Base-by-base conservation (phyloP, 2,329 filamentous ascomycete species). In the Stachybotrys chartarum region DNA sequence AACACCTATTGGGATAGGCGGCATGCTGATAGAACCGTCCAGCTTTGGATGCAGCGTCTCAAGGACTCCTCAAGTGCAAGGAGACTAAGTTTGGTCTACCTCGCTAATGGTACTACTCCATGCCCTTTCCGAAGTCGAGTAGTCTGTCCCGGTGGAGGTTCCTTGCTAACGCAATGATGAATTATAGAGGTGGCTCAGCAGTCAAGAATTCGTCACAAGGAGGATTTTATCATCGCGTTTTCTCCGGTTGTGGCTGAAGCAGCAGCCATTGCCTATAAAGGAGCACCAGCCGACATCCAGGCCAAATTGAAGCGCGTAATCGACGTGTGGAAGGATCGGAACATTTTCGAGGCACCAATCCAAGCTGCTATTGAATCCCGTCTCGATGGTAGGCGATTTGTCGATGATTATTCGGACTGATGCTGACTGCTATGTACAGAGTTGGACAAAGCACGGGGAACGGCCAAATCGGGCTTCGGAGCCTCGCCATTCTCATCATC, bases 241-340 rank as follows among this genome's bases (percentile, higher is more conserved):
- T 88, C 93, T 50, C 92, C 94, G 5, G 82, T 96, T 62, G 89
- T 99, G 59, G 90, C 90, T 18, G 94, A 99, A 70, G 93, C 91
- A n/a, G 87, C 88, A 10, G 81, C 90, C 14, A 79, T 83, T n/a
- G 93, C 94, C 45, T 99, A 97, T 71, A 96, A 93, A 71, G 91
- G 91, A 58, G 87, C 91, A 1, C 85, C 90, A 7, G 81, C 85
- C 44, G 93, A 99, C 53, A 84, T 96, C 31, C 94, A 97, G 69
- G 82, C 83, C 56, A 97, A 97, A 70, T 78, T 99, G 44, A 83
- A 88, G 58, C 83, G 94, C 35, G 93, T 97, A 1, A 84, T 97
- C 3, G 93, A 97, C 65, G 94, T 99, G 17, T 99, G 94, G 94
- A 87, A 87, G 66, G 85, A 93, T 64, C 82, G 94, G 42, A 75